These are phyloP conservation scores for Pythium brachiatum DNA, from an alignment of 352 stramenopile species.

Conservation along the genomic window DNA sequence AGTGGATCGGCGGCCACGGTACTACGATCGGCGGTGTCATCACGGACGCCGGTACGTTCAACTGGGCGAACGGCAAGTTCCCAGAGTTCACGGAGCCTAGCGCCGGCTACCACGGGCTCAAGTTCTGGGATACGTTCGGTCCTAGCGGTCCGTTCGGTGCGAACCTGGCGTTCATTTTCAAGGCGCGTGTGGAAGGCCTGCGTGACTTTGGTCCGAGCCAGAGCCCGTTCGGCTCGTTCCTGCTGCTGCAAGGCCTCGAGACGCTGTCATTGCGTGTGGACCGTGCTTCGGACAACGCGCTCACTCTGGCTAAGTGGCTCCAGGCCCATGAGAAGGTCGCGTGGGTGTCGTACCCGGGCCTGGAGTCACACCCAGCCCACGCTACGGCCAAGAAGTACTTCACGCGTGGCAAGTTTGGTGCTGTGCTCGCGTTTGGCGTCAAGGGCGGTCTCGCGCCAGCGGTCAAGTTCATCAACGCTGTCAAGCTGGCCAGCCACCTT, in stretches of 20 bases:
- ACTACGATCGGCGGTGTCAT: conserved; percentile 11
- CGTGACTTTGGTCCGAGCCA: conserved; percentile 5
- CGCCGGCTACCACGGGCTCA: conserved; percentile 12
- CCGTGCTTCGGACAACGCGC: conserved; percentile 8
- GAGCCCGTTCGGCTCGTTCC: conserved; percentile 10
- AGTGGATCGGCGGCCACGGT: conserved; percentile 14
- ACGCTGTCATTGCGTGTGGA: conserved; percentile 12
- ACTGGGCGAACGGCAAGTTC: conserved; percentile 12
- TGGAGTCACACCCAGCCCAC: conserved; percentile 9
- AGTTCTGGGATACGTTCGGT: conserved; percentile 13
- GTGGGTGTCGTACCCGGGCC: conserved; percentile 12
- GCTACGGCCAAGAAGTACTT: conserved; percentile 11
- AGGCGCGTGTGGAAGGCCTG: conserved; percentile 8
- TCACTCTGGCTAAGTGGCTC: conserved; percentile 4
- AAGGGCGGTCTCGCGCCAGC: conserved; percentile 9
- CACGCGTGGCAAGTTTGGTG: conserved; percentile 7
- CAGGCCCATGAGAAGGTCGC: not conserved
- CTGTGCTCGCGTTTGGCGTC: conserved; percentile 7
- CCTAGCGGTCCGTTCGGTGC: conserved; percentile 5
- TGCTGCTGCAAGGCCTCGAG: conserved; percentile 11
- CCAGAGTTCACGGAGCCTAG: conserved; percentile 14
- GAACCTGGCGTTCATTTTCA: conserved; percentile 15
- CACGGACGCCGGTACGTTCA: conserved; percentile 10
- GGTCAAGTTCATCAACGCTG: conserved; percentile 11
- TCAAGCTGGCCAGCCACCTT: conserved; percentile 10